Percentiles rank a stretch among this genome's conserved stretches.
phyloP scores from a whole-genome alignment of 1,139 yeast genomes.

The Taphrina communis region DNA sequence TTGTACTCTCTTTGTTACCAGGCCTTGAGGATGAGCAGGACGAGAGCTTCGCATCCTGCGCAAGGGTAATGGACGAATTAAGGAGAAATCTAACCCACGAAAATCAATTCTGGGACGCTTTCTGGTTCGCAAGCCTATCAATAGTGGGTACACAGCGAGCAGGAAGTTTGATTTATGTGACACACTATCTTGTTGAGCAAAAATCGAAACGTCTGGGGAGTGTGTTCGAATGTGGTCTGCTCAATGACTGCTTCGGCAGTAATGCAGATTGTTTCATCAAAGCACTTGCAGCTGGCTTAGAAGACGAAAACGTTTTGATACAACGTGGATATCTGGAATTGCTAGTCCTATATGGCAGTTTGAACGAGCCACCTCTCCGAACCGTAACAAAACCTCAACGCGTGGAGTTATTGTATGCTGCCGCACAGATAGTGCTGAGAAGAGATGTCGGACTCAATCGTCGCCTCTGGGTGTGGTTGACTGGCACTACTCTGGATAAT shows the following conservation, averaged over 20 bases:
- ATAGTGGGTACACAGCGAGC: constrained; percentile 55
- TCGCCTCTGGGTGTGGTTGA: constrained; percentile 87
- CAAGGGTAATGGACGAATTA: constrained; percentile 66
- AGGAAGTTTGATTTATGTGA: constrained; percentile 55
- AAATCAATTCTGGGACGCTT: constrained; percentile 81
- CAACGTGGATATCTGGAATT: constrained; percentile 90
- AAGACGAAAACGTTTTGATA: constrained; percentile 68
- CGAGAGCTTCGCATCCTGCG: constrained; percentile 70
- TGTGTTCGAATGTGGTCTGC: not conserved
- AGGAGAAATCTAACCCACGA: constrained; percentile 65
- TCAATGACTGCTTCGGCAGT: constrained; percentile 50
- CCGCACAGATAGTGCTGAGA: constrained; percentile 70
- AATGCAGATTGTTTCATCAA: constrained; percentile 79
- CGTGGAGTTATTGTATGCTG: constrained; percentile 57
- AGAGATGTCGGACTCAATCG: constrained; percentile 93
- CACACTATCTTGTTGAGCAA: not conserved
- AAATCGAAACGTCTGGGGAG: not conserved
- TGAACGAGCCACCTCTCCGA: constrained; percentile 65
- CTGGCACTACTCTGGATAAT: constrained; percentile 64
- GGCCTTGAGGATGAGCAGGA: constrained; percentile 92
- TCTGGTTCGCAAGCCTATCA: constrained; percentile 75
- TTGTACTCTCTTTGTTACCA: constrained; percentile 75
- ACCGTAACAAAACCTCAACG: constrained; percentile 56
- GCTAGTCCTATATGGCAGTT: constrained; percentile 67
- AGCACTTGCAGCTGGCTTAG: constrained; percentile 72